Conservation (phyloP, 2,329 filamentous ascomycete species). For the Dactylella cylindrospora region DNA sequence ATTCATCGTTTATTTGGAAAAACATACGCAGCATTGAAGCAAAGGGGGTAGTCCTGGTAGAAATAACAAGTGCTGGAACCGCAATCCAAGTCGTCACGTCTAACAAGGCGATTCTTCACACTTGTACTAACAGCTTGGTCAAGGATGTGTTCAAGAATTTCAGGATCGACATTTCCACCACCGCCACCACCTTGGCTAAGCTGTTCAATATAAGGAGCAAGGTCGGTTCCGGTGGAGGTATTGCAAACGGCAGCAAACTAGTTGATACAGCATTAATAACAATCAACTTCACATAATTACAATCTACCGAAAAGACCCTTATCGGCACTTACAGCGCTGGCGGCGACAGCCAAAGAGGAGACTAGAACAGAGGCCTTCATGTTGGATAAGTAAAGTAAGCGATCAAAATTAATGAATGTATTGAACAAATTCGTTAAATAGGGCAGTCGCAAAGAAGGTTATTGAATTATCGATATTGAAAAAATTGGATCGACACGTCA, state of each 20-base stretch:
- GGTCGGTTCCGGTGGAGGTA: conserved; percentile 13
- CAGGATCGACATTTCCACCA: not conserved
- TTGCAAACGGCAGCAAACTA: conserved; percentile 15
- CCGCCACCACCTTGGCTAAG: not conserved
- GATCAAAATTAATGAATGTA: too few species aligned
- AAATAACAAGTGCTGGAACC: conserved; percentile 8
- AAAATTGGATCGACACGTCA: too few species aligned
- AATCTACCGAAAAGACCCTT: too few species aligned
- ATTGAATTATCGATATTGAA: too few species aligned
- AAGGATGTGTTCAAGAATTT: conserved; percentile 14
- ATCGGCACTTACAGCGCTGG: too few species aligned
- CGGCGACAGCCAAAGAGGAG: too few species aligned
- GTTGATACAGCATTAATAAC: conserved; percentile 1
- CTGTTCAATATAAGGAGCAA: conserved; percentile 18
- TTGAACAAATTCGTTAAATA: too few species aligned
- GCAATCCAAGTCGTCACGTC: conserved; percentile 20
- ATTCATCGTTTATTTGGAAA: too few species aligned
- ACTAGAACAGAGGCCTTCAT: too few species aligned
- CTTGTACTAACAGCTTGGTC: conserved; percentile 5
- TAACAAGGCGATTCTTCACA: conserved; percentile 2
- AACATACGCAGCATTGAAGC: conserved; percentile 20
- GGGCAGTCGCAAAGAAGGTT: too few species aligned
- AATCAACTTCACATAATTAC: not conserved
- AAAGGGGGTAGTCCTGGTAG: conserved; percentile 16
- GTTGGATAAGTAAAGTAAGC: too few species aligned